phyloP scores from a whole-genome alignment of 2,329 filamentous ascomycete genomes.

The Aspergillus ochraceoroseus region DNA sequence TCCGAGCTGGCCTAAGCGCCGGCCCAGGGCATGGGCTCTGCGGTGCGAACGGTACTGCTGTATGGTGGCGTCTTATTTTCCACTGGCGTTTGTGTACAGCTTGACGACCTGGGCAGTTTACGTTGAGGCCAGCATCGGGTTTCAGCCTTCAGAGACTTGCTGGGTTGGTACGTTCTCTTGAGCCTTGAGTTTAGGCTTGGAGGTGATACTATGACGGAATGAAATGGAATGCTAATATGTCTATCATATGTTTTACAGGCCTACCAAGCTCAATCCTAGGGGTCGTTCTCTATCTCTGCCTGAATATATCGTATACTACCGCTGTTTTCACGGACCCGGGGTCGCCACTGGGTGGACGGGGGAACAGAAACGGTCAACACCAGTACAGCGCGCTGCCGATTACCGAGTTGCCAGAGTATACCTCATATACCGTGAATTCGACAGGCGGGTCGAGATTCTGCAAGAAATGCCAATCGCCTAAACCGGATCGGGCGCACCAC shows the following conservation, averaged over 20 bases:
- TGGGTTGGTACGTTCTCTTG: slow-evolving; percentile 38
- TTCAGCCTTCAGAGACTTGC: slow-evolving; percentile 48
- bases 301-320: slow-evolving; percentile 84
- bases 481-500: slow-evolving; percentile 94
- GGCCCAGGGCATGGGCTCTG: slow-evolving; percentile 41
- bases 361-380: slow-evolving; percentile 30
- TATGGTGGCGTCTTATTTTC: slow-evolving; percentile 70
- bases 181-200: neutral
- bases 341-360: slow-evolving; percentile 47
- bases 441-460: slow-evolving; percentile 84
- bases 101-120: slow-evolving; percentile 92
- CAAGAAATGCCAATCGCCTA: slow-evolving; percentile 93
- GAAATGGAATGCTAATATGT: neutral
- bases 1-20: slow-evolving; percentile 40
- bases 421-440: slow-evolving; percentile 86
- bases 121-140: slow-evolving; percentile 72
- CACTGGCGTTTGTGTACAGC: slow-evolving; percentile 82
- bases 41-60: slow-evolving; percentile 79
- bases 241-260: slow-evolving; percentile 23
- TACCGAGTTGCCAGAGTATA: slow-evolving; percentile 57
- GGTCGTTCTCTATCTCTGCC: slow-evolving; percentile 66
- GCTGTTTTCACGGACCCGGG: slow-evolving; percentile 93
- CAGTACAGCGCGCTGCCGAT: slow-evolving; percentile 75
- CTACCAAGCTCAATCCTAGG: slow-evolving; percentile 57
- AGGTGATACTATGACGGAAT: too few species aligned